phyloP scores from a whole-genome alignment of 1,139 yeast species.

The Yamadazyma songkhlaensis region DNA sequence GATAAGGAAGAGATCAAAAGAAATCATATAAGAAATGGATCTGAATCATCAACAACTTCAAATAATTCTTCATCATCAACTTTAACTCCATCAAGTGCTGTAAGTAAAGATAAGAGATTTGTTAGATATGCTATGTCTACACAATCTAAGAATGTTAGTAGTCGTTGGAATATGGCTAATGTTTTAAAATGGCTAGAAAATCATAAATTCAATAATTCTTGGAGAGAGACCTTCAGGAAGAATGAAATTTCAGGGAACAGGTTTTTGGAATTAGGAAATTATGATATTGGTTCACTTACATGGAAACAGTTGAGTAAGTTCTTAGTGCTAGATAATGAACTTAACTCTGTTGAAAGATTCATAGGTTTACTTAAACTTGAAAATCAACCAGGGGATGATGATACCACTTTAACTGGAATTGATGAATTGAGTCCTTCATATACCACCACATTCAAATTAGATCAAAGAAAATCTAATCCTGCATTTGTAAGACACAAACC shows the following conservation, averaged over 20 bases:
- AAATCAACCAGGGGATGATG: slow-evolving; percentile 16
- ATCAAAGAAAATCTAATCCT: slow-evolving; percentile 33
- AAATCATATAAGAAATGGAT: slow-evolving; percentile 34
- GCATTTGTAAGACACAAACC: slow-evolving; percentile 24
- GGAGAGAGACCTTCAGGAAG: slow-evolving; percentile 63
- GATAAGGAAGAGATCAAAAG: slow-evolving; percentile 5
- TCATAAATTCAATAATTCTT: slow-evolving; percentile 66
- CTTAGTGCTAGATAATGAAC: slow-evolving; percentile 35
- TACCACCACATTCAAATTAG: slow-evolving; percentile 19
- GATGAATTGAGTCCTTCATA: slow-evolving; percentile 11
- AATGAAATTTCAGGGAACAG: slow-evolving; percentile 61
- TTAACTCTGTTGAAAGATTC: slow-evolving; percentile 57
- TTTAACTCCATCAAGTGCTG: slow-evolving; percentile 29
- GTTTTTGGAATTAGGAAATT: slow-evolving; percentile 67
- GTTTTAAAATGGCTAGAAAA: slow-evolving; percentile 67
- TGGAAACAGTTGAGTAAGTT: slow-evolving; percentile 47
- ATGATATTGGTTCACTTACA: slow-evolving; percentile 51
- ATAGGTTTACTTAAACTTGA: slow-evolving; percentile 31
- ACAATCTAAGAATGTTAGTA: slow-evolving; percentile 20
- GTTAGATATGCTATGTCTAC: slow-evolving; percentile 46
- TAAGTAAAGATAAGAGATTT: slow-evolving; percentile 38
- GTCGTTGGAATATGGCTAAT: slow-evolving; percentile 63
- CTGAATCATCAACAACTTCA: slow-evolving; percentile 36
- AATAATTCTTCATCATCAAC: slow-evolving; percentile 30
- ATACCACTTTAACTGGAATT: slow-evolving; percentile 14